A percentile compares a stretch with the other conserved stretches of the same genome.
phyloP scores from a whole-genome alignment of 306 rosid genomes.

The Lathyrus sativus region DNA sequence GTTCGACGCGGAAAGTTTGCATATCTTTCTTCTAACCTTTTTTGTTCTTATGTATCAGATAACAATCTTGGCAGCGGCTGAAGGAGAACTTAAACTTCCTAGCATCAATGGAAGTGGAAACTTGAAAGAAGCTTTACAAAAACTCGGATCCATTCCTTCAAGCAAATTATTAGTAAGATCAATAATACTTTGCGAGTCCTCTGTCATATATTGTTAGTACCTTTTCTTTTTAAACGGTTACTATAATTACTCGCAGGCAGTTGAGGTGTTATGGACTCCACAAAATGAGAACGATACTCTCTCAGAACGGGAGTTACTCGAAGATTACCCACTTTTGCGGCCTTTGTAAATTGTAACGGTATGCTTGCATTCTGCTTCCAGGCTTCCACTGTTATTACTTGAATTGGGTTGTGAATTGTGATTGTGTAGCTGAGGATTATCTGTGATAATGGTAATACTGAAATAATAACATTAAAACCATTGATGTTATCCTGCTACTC shows the following conservation, averaged over 20 bases:
- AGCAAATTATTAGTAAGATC: slow-evolving; percentile 73
- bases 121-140: slow-evolving; percentile 93
- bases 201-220: slow-evolving; percentile 2
- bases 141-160: slow-evolving; percentile 87
- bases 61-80: slow-evolving; percentile 93
- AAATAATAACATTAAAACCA: slow-evolving; percentile 20
- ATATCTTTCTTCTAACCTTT: slow-evolving; percentile 29
- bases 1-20: no score
- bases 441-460: slow-evolving; percentile 33
- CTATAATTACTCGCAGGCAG: slow-evolving; percentile 63
- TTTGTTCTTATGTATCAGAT: slow-evolving; percentile 52
- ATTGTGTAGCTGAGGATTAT: slow-evolving; percentile 31
- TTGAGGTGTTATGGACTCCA: slow-evolving; percentile 98
- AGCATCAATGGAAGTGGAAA: slow-evolving; percentile 82
- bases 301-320: slow-evolving; percentile 91
- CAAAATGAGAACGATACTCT: slow-evolving; percentile 95
- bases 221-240: slow-evolving; percentile 18
- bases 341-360: slow-evolving; percentile 71
- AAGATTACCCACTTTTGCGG: slow-evolving; percentile 96
- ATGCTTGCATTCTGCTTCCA: slow-evolving; percentile 24
- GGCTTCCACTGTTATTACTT: slow-evolving; percentile 34
- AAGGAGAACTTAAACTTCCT: slow-evolving; percentile 88
- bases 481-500: slow-evolving; percentile 30
- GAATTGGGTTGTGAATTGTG: slow-evolving; percentile 30
- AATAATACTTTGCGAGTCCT: neutral